Evolutionary conservation across 768 basidiomycete genomes (phyloP).

Genomic region (Ephemerocybe angulata): DNA sequence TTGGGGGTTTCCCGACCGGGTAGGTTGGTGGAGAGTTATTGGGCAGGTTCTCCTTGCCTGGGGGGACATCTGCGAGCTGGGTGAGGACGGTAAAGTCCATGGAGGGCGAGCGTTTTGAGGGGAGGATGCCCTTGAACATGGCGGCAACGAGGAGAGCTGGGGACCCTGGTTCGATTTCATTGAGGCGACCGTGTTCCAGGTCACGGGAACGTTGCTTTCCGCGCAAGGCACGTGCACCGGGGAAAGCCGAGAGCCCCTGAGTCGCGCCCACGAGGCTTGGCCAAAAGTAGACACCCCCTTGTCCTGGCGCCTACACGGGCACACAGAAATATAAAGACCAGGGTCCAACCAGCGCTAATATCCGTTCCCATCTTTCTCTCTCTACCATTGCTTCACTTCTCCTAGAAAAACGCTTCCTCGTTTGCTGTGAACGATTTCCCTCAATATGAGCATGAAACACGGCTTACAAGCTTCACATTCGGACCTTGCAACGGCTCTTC

Average conservation of each 20-base stretch:
- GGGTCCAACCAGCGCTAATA: too few relatives aligned
- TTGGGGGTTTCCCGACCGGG: slow-evolving; percentile 26
- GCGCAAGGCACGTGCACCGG: background rate
- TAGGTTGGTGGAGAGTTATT: slow-evolving; percentile 18
- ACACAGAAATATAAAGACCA: too few relatives aligned
- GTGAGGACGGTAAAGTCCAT: slow-evolving; percentile 76
- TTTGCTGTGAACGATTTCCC: too few relatives aligned
- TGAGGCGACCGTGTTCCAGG: background rate
- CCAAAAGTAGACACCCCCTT: too few relatives aligned
- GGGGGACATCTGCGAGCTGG: slow-evolving; percentile 40
- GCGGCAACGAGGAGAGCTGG: slow-evolving; percentile 19
- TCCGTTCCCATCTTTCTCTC: background rate
- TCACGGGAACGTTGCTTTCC: slow-evolving; percentile 1
- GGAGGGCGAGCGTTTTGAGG: slow-evolving; percentile 61
- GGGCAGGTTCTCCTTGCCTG: slow-evolving; percentile 68
- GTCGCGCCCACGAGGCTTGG: too few relatives aligned
- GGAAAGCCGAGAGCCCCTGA: too few relatives aligned
- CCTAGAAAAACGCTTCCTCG: background rate
- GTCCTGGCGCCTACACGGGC: too few relatives aligned
- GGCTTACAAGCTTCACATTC: too few relatives aligned
- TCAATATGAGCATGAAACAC: too few relatives aligned
- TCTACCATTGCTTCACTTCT: background rate
- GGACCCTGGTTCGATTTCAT: slow-evolving; percentile 26
- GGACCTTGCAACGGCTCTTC: too few relatives aligned
- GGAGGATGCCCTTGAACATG: slow-evolving; percentile 84